Evolutionary conservation across 441 rosid genomes (phyloP), one percentile per base, ranked within the genome.

Genomic region (Pelargonium citronellum): DNA sequence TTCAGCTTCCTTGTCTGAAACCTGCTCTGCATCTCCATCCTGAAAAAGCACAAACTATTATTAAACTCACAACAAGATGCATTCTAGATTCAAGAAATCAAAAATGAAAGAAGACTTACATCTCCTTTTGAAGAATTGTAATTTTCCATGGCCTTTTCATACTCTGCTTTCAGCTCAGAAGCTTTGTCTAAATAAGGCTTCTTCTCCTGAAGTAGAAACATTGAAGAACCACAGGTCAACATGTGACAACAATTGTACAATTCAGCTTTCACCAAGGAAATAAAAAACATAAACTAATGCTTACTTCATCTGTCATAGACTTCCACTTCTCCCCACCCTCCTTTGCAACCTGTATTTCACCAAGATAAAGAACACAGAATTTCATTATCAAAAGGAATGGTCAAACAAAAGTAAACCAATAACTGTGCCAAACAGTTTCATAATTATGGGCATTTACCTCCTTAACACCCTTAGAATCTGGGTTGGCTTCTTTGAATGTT

Each of bases 311-410:
- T 1, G 86, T 76, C 91, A 95, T 69, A n/a, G 91, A 87, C 74
- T 80, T 87, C 97, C 97, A 89, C 77, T 82, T 88, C 81, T 85
- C 97, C 73, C 97, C 99, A 67, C 87, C 97, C 24, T 83, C 83
- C 77, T 86, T 94, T 2, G 94, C 86, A 79, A 83, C 95, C 97
- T 94, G 71, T 5, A 70, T 58, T 34, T 12, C 20, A 9, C 20
- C 63, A 24, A 58, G 24, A 7, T 19, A 58, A 58, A 1, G 11
- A 19, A 1, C 13, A 58, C 30, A 58, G 2, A 19, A 17, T 20
- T 58, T 20, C 9, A 9, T 19, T 37, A 6, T 37, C 6, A 20
- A 10, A 19, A 1, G 1, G 30, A 19, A 8, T 8, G 20, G 63
- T 58, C 8, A 58, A 20, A 19, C 6, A 7, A 37, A 37, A 37